Evolutionary conservation across 1,284 basidiomycete species (phyloP).

Genomic region (Phellinidium pouzarii): DNA sequence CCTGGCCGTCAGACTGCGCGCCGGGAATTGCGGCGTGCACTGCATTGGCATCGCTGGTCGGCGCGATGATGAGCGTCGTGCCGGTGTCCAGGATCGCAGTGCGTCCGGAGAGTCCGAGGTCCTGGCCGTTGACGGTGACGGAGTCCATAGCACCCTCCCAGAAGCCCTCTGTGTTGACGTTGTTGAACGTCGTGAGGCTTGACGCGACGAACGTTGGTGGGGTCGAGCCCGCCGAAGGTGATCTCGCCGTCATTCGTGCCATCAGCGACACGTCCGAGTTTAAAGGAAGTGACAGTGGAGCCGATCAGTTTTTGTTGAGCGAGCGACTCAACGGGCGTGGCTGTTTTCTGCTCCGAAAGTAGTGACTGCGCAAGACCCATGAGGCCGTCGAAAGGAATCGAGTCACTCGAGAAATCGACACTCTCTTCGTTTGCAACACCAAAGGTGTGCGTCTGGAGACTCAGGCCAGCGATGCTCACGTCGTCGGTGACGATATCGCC

Average conservation of each 20-base stretch:
- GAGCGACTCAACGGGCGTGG: slow-evolving; percentile 73
- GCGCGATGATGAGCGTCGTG: slow-evolving; percentile 62
- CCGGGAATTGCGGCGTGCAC: slow-evolving; percentile 59
- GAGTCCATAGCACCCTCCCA: slow-evolving; percentile 67
- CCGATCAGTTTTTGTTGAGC: slow-evolving; percentile 52
- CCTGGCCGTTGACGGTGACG: slow-evolving; percentile 50
- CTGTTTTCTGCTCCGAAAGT: slow-evolving; percentile 58
- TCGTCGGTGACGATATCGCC: slow-evolving; percentile 67
- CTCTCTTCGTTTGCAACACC: slow-evolving; percentile 65
- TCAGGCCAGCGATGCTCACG: slow-evolving; percentile 60
- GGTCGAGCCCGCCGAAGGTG: slow-evolving; percentile 78
- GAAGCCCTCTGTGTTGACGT: slow-evolving; percentile 62
- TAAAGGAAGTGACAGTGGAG: slow-evolving; percentile 73
- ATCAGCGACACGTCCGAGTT: slow-evolving; percentile 71
- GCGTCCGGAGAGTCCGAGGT: slow-evolving; percentile 48
- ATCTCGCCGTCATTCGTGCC: slow-evolving; percentile 73
- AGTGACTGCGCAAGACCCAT: slow-evolving; percentile 77
- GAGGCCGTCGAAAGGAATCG: slow-evolving; percentile 68
- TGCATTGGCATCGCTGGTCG: slow-evolving; percentile 50
- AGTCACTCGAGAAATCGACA: slow-evolving; percentile 49
- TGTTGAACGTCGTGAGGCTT: slow-evolving; percentile 51
- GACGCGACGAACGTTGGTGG: slow-evolving; percentile 53
- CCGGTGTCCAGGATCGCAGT: slow-evolving; percentile 78
- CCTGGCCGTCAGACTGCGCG: slow-evolving; percentile 50
- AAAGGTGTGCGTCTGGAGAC: slow-evolving; percentile 58